Evolutionary conservation across 768 basidiomycete genomes (phyloP).

Genomic region (Collybia nuda): DNA sequence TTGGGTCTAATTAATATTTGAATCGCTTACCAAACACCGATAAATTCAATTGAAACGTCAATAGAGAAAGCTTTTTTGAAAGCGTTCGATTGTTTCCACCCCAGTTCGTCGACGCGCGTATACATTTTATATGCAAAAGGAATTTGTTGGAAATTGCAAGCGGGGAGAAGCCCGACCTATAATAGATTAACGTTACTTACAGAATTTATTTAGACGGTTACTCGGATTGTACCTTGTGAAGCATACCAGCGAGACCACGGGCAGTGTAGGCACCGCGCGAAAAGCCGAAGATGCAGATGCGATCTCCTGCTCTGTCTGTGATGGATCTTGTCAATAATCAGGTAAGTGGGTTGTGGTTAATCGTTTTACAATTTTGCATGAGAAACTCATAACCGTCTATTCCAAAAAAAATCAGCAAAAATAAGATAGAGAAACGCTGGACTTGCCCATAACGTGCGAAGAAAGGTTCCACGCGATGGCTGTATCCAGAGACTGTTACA

Average conservation of each 20-base stretch:
- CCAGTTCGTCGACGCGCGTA: constrained; percentile 22
- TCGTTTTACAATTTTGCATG: constrained; percentile 53
- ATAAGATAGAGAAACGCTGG: neutral
- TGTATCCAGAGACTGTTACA: constrained; percentile 37
- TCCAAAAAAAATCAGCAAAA: neutral
- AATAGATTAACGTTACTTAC: neutral
- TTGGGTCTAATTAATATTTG: neutral
- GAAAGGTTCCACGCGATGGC: constrained; percentile 49
- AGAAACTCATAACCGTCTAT: constrained; percentile 56
- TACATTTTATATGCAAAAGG: constrained; percentile 63
- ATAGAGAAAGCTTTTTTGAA: constrained; percentile 50
- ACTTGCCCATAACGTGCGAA: constrained; percentile 49
- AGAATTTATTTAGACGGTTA: constrained; percentile 16
- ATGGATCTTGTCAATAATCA: neutral
- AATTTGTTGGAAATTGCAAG: constrained; percentile 54
- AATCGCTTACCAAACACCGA: constrained; percentile 45
- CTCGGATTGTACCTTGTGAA: constrained; percentile 48
- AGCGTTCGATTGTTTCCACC: constrained; percentile 25
- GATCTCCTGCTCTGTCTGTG: constrained; percentile 46
- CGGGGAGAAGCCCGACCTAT: constrained; percentile 54
- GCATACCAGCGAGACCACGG: constrained; percentile 33
- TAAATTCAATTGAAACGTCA: constrained; percentile 44
- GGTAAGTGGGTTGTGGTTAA: neutral
- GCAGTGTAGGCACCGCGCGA: constrained; percentile 62
- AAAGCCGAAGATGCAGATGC: constrained; percentile 52